phyloP scores from a whole-genome alignment of 2,329 filamentous ascomycete genomes.

The Pseudogymnoascus sp. region DNA sequence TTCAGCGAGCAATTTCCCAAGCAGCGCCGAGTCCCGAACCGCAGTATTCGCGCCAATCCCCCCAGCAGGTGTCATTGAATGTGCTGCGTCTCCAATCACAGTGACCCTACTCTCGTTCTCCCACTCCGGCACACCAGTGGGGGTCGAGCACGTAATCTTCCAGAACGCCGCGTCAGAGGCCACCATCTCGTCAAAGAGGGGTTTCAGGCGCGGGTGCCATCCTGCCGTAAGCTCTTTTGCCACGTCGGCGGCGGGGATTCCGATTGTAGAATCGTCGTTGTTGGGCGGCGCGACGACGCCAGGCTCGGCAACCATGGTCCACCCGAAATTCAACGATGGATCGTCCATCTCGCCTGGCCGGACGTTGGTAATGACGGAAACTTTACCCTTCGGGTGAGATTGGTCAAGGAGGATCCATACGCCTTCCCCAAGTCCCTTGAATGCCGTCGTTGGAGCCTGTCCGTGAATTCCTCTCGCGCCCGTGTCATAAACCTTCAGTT shows the following conservation, averaged over 20 bases:
- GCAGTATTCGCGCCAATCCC: constrained; percentile 53
- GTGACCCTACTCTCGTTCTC: constrained; percentile 50
- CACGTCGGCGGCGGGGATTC: constrained; percentile 48
- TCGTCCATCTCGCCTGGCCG: constrained; percentile 53
- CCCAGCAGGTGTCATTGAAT: constrained; percentile 51
- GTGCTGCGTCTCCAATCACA: constrained; percentile 50
- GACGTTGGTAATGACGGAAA: constrained; percentile 58
- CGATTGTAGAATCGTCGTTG: constrained; percentile 52
- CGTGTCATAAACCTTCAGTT: constrained; percentile 55
- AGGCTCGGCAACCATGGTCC: constrained; percentile 53
- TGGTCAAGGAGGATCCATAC: constrained; percentile 50
- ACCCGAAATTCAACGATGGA: constrained; percentile 50
- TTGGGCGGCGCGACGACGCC: constrained; percentile 52
- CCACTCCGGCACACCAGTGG: constrained; percentile 54
- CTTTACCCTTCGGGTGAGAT: constrained; percentile 36
- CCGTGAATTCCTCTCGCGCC: constrained; percentile 59
- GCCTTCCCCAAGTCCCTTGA: constrained; percentile 55
- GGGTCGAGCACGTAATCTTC: constrained; percentile 58
- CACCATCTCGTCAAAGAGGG: constrained; percentile 52
- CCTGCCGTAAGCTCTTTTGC: constrained; percentile 45
- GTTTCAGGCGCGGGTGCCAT: constrained; percentile 50
- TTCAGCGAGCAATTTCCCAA: constrained; percentile 45
- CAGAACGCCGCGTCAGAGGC: constrained; percentile 54
- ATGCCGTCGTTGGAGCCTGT: constrained; percentile 54
- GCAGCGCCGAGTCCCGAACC: constrained; percentile 45